These are phyloP conservation scores for Lachancea quebecensis DNA, from an alignment of 805 yeast species.

Conservation along the genomic window DNA sequence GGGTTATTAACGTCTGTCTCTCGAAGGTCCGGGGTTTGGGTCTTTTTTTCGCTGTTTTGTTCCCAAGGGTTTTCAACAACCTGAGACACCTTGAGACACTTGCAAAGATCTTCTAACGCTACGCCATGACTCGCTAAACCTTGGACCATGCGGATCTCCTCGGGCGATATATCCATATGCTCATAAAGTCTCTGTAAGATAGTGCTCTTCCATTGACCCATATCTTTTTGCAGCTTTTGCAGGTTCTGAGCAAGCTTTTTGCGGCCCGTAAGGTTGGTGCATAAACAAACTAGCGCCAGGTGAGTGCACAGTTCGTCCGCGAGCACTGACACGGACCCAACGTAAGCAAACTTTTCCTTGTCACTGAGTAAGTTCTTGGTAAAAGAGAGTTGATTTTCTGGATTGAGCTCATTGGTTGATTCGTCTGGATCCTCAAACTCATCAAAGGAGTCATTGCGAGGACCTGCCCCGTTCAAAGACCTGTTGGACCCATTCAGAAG, in stretches of 20 bases:
- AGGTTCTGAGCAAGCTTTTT: constrained; percentile 50
- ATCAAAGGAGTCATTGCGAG: constrained; percentile 27
- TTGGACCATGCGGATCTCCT: constrained; percentile 83
- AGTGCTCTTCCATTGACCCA: constrained; percentile 77
- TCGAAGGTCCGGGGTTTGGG: not conserved
- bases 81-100: constrained; percentile 48
- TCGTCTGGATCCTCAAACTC: constrained; percentile 35
- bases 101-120: constrained; percentile 60
- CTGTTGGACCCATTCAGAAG: constrained; percentile 25
- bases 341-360: constrained; percentile 83
- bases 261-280: constrained; percentile 41
- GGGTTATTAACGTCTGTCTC: constrained; percentile 2
- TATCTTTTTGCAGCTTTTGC: constrained; percentile 63
- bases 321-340: constrained; percentile 72
- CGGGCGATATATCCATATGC: constrained; percentile 71
- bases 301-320: constrained; percentile 76
- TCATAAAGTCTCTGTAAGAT: constrained; percentile 65
- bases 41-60: constrained; percentile 2
- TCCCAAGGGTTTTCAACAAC: constrained; percentile 46
- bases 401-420: constrained; percentile 34
- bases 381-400: constrained; percentile 52
- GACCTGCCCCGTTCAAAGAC: constrained; percentile 5
- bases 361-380: constrained; percentile 79
- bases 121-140: constrained; percentile 79
- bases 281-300: constrained; percentile 52